These are phyloP conservation scores for Amanita rubescens DNA, from an alignment of 768 basidiomycete species.

Conservation along the genomic window DNA sequence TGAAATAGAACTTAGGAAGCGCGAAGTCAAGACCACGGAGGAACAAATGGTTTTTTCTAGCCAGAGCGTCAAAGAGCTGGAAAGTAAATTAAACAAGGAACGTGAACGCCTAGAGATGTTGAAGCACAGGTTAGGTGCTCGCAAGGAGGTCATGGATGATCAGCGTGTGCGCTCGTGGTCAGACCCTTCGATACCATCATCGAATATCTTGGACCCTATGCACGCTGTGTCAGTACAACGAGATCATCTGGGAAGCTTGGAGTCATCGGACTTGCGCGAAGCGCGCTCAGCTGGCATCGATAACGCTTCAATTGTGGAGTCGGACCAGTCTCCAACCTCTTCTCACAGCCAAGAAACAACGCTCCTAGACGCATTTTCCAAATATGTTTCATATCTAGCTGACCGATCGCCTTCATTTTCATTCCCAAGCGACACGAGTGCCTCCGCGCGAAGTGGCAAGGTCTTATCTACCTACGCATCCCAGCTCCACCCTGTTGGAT, in stretches of 20 bases:
- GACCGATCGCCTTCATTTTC: neutral
- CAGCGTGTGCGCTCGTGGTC: neutral
- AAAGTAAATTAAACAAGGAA: slow-evolving; percentile 59
- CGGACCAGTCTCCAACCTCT: neutral
- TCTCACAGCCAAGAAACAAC: neutral
- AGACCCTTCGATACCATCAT: neutral
- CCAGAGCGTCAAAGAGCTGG: slow-evolving; percentile 63
- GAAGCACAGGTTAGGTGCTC: slow-evolving; percentile 29
- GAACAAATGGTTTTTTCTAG: slow-evolving; percentile 57
- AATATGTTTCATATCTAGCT: neutral
- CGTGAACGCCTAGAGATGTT: slow-evolving; percentile 51
- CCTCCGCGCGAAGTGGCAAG: neutral
- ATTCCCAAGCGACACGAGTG: neutral
- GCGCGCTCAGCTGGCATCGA: neutral
- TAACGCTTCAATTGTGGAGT: neutral
- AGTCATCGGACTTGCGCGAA: neutral
- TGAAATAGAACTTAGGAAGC: slow-evolving; percentile 48
- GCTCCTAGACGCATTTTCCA: neutral
- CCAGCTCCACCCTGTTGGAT: neutral
- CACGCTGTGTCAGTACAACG: neutral
- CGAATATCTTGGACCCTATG: neutral
- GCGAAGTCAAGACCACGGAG: slow-evolving; percentile 59
- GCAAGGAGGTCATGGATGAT: neutral
- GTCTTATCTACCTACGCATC: neutral
- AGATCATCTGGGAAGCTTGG: neutral